Evolutionary conservation across 306 rosid genomes (phyloP).

Genomic region (Prunus mira): DNA sequence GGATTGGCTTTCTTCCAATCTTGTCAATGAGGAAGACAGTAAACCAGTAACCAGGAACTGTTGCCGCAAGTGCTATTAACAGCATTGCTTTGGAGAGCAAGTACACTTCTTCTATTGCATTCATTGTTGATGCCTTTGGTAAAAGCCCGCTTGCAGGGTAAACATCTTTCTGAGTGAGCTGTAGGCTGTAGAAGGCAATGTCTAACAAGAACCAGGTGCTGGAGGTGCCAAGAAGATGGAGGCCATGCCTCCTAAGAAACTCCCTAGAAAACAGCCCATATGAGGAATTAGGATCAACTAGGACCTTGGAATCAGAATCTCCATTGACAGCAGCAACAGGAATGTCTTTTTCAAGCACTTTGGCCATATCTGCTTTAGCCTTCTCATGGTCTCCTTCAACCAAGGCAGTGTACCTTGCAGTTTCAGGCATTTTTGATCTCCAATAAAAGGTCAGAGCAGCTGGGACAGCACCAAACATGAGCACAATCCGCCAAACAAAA

Average conservation of each 20-base stretch:
- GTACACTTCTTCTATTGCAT: conserved; percentile 21
- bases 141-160: conserved; percentile 8
- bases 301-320: neutral
- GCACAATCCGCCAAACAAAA: conserved; percentile 21
- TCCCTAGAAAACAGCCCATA: conserved; percentile 14
- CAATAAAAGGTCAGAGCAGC: conserved; percentile 20
- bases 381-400: conserved; percentile 12
- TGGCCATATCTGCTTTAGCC: conserved; percentile 21
- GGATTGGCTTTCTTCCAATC: conserved; percentile 15
- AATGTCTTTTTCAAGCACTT: conserved; percentile 8
- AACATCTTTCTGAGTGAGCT: conserved; percentile 21
- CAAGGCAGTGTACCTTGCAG: conserved; percentile 22
- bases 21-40: conserved; percentile 12
- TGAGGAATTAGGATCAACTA: neutral
- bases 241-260: conserved; percentile 6
- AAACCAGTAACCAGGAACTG: conserved; percentile 25
- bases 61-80: conserved; percentile 1
- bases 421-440: conserved; percentile 18
- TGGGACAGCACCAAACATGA: conserved; percentile 11
- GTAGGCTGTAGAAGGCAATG: conserved; percentile 21
- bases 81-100: conserved; percentile 16
- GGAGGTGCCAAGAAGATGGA: conserved; percentile 13
- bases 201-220: conserved; percentile 18
- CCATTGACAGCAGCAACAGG: neutral
- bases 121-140: conserved; percentile 5